A percentile compares a stretch with the other conserved stretches of the same genome.
Conservation (phyloP, 2,329 filamentous ascomycete species). For the Fusarium lateritium region DNA sequence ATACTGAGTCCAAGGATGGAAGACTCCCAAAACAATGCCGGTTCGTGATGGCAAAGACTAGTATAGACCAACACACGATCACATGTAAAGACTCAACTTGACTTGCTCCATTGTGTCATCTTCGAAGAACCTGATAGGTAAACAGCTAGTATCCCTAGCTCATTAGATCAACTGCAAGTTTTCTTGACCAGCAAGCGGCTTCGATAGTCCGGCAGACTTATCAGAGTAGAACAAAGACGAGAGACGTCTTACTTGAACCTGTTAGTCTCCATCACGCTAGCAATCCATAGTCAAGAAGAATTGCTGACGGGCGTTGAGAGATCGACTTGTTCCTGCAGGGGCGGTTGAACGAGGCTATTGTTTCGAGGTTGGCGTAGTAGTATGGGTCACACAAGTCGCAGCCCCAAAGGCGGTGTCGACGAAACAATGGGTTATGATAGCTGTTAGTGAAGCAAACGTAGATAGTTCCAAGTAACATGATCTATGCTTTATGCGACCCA, state of each 20-base stretch:
- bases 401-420: conserved; percentile 2
- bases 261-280: too few species aligned
- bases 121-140: not conserved
- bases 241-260: not conserved
- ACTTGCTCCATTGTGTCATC: not conserved
- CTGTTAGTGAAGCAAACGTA: not conserved
- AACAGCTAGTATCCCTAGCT: not conserved
- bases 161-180: not conserved
- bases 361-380: not conserved
- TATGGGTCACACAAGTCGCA: not conserved
- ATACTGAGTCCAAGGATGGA: not conserved
- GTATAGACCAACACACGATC: not conserved
- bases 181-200: not conserved
- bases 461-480: conserved; percentile 5
- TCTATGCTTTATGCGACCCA: not conserved
- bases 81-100: not conserved
- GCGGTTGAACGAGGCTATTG: conserved; percentile 9
- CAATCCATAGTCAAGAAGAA: not conserved
- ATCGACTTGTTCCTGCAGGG: not conserved
- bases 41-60: not conserved
- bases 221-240: conserved; percentile 10
- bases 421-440: conserved; percentile 1
- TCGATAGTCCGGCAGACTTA: not conserved
- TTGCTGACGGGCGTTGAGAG: not conserved
- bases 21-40: not conserved